Evolutionary conservation across 2,329 filamentous ascomycete genomes (phyloP), one percentile per base, ranked within the genome.

Genomic region (Rutstroemia sp.): DNA sequence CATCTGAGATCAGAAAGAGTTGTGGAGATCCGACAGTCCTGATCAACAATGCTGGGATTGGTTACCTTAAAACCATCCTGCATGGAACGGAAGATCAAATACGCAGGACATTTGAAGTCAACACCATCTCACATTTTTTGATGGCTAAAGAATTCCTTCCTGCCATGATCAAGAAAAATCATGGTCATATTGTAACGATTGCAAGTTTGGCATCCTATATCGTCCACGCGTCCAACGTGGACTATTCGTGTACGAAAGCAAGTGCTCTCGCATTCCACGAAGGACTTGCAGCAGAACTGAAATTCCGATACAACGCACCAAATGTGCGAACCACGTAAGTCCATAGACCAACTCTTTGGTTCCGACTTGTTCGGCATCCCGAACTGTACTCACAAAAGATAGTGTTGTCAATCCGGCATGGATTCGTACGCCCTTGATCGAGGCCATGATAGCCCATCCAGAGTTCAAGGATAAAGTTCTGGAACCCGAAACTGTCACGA

Each of bases 121-220:
- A 90, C 71, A 75, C 82, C 0, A 70, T 90, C 47, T 75, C 83
- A 2, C 85, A 86, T 71, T 88, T 81, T 73, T 82, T 79, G 74
- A 77, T 82, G 18, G 72, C 78, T 4, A 79, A 81, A 66, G 79
- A 84, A 53, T 89, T 90, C 70, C 73, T 91, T 1, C 87, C 87
- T 0, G 70, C 73, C 61, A 87, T 90, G 79, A 71, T 87, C 54
- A 69, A 72, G 23, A 70, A 67, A 18, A 82, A 88, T 71, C 86
- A 90, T 71, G 87, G 87, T 60, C 86, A 87, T 75, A 70, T 90
- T 38, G 84, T 90, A 12, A 89, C 83, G 0, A 77, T 90, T 34
- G 82, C 86, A 18, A 83, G 79, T 8, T 44, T 63, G 56, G 60
- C 61, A 39, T 57, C 49, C 18, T 67, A 62, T 51, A 14, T 66